These are phyloP conservation scores for Barnettozyma wickerhamii DNA, from an alignment of 805 yeast genomes.

Conservation along the genomic window DNA sequence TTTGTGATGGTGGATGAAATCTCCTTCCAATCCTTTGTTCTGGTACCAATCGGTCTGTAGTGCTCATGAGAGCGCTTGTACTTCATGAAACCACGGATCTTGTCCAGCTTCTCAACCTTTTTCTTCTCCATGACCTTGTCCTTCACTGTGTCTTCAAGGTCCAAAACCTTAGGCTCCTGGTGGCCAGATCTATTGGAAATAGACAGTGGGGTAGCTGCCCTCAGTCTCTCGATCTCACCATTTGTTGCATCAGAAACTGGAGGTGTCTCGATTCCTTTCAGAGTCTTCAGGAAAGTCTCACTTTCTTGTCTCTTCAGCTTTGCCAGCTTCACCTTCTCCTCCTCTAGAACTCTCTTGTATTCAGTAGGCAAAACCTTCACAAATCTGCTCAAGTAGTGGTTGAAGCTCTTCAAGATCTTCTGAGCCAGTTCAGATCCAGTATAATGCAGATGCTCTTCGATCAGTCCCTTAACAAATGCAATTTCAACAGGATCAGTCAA, in stretches of 20 bases:
- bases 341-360: conserved; percentile 83
- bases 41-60: conserved; percentile 70
- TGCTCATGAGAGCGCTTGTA: conserved; percentile 85
- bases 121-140: conserved; percentile 64
- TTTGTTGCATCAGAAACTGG: conserved; percentile 69
- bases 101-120: conserved; percentile 65
- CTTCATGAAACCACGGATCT: conserved; percentile 87
- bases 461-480: conserved; percentile 87
- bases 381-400: conserved; percentile 80
- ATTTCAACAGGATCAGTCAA: conserved; percentile 87
- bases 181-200: conserved; percentile 30
- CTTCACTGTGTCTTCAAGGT: conserved; percentile 82
- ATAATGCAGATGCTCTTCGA: conserved; percentile 94
- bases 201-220: conserved; percentile 11
- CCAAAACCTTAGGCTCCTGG: conserved; percentile 80
- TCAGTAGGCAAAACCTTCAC: conserved; percentile 92
- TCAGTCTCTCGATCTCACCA: conserved; percentile 62
- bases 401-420: conserved; percentile 77
- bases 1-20: conserved; percentile 74
- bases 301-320: conserved; percentile 55
- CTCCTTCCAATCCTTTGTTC: conserved; percentile 92
- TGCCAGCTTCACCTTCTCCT: conserved; percentile 63
- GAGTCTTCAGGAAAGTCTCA: conserved; percentile 58
- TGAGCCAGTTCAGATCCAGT: conserved; percentile 90
- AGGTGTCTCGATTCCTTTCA: conserved; percentile 71